These are phyloP conservation scores for Meredithiella fracta DNA, from an alignment of 2,329 filamentous ascomycete species.

Conservation along the genomic window DNA sequence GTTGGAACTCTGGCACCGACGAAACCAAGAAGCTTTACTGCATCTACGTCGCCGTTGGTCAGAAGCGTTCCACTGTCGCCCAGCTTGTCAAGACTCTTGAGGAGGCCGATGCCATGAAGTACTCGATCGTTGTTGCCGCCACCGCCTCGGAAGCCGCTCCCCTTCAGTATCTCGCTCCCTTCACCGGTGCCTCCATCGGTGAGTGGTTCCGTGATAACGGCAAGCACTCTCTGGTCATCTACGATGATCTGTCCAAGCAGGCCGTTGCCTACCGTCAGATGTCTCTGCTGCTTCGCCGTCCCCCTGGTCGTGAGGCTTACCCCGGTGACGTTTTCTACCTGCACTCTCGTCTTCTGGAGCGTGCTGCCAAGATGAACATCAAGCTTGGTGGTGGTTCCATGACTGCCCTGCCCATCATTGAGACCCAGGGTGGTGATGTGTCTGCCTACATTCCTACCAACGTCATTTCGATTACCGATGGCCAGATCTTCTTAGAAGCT, in stretches of 20 bases:
- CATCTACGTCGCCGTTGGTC: conserved; percentile 95
- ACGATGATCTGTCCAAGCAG: conserved; percentile 94
- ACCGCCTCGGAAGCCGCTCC: conserved; percentile 95
- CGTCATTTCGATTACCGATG: conserved; percentile 99
- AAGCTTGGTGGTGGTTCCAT: conserved; percentile 90
- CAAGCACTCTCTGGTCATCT: conserved; percentile 79
- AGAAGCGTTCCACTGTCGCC: conserved; percentile 98
- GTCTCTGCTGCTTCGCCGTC: conserved; percentile 93
- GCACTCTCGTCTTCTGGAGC: conserved; percentile 97
- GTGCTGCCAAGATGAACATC: conserved; percentile 97
- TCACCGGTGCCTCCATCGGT: conserved; percentile 52
- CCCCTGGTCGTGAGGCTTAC: conserved; percentile 97
- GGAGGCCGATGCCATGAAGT: conserved; percentile 99
- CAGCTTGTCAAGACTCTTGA: conserved; percentile 99
- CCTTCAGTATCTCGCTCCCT: conserved; percentile 85
- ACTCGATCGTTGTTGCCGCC: conserved; percentile 81
- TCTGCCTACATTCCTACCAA: conserved; percentile 99
- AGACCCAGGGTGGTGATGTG: conserved; percentile 99
- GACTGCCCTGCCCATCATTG: conserved; percentile 93
- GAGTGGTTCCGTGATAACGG: conserved; percentile 73
- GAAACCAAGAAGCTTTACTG: conserved; percentile 99
- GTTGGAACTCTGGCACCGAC: conserved; percentile 77
- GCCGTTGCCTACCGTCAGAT: conserved; percentile 97
- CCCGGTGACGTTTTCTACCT: conserved; percentile 99
- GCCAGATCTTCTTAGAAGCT: conserved; percentile 98